Base-by-base conservation (phyloP, 306 rosid species). In the Nissolia schottii region DNA sequence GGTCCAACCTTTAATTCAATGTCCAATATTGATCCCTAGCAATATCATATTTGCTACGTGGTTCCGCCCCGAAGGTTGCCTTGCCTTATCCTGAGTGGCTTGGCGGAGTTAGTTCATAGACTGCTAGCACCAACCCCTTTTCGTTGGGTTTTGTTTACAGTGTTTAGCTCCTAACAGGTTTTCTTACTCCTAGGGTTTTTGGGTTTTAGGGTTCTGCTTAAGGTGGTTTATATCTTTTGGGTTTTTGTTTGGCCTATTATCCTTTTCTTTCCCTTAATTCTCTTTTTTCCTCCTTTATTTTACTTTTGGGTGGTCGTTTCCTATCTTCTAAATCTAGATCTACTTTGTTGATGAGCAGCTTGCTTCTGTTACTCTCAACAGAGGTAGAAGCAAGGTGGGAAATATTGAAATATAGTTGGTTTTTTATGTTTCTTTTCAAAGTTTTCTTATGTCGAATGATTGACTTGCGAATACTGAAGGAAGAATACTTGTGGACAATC, bases 361-460 rank as follows among this genome's bases (percentile, higher is more conserved):
- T 79, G 60, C 84, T 75, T 73, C 83, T 87, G 80, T 85, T 70
- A 77, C 68, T 86, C 76, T 81, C 77, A 68, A 79, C 90, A 72
- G 87, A 80, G 91, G 86, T 85, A 85, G 93, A 81, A 82, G 87
- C 92, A 87, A 85, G 96, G 83, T 86, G 88, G 97, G 96, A 86
- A 80, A 84, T 86, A 85, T 76, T 85, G 84, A 88, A 87, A 83
- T 89, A 88, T 86, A 89, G 86, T 79, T 80, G 68, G 81, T 13
- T 77, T 83, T 37, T 81, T 67, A 74, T 72, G 24, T 7, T 45
- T 18, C 41, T 37, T 53, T 18, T 49, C 7, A n/a, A n/a, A n/a
- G 49, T 53, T 45, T 45, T 45, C 16, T 2, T 70, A 18, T 3
- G 11, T 51, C 50, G 12, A 56, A 40, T 63, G 77, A 75, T 78